A percentile compares a stretch with the other conserved stretches of the same genome.
Conservation (phyloP, 306 rosid species). For the Cotoneaster glaucophyllus region DNA sequence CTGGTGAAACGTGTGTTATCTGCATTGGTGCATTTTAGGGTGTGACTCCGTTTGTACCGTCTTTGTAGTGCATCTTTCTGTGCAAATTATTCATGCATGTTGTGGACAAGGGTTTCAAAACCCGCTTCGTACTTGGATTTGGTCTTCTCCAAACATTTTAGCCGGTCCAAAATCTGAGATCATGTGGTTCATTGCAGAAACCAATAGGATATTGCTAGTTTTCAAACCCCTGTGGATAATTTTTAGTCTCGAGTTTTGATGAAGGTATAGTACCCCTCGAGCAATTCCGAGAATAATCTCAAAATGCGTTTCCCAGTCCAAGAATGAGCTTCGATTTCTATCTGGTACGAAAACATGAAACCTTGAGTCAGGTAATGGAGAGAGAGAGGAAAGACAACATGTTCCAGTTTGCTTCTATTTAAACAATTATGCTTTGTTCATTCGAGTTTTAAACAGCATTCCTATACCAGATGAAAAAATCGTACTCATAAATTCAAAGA, state of each 20-base stretch:
- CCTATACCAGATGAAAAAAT: background rate
- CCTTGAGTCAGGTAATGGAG: background rate
- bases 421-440: background rate
- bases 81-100: too few relatives aligned
- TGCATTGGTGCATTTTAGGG: too few relatives aligned
- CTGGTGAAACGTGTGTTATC: too few relatives aligned
- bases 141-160: constrained; percentile 42
- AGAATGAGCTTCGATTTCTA: constrained; percentile 9
- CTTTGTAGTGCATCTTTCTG: too few relatives aligned
- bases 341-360: constrained; percentile 11
- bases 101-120: too few relatives aligned
- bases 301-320: constrained; percentile 38
- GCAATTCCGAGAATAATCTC: constrained; percentile 33
- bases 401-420: background rate
- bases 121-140: constrained; percentile 35
- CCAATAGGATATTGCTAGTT: constrained; percentile 46
- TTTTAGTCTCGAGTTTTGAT: constrained; percentile 48
- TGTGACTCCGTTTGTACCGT: too few relatives aligned
- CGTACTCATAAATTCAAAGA: constrained; percentile 21
- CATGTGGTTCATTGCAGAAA: constrained; percentile 38
- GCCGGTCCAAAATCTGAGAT: constrained; percentile 68
- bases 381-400: background rate
- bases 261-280: constrained; percentile 52
- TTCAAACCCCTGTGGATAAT: constrained; percentile 54
- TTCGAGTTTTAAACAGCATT: background rate